Conservation (phyloP, 2,329 filamentous ascomycete genomes). For the Paraphoma sp. region DNA sequence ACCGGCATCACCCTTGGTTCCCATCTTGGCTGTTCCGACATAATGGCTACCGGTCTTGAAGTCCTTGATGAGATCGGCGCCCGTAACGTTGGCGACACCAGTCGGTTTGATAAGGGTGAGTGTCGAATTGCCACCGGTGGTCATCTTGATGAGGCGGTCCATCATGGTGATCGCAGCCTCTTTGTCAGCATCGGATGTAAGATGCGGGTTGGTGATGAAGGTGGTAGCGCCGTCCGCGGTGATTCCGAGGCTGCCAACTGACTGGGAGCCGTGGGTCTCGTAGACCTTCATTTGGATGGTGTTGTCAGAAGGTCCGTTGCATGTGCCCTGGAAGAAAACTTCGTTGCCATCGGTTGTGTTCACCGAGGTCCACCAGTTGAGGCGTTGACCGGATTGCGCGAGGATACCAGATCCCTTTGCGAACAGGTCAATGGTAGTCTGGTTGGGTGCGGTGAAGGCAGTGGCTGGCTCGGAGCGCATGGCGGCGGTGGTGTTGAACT, state of each 20-base stretch:
- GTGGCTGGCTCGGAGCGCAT: conserved; percentile 28
- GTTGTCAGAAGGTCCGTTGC: conserved; percentile 48
- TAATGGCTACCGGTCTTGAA: conserved; percentile 47
- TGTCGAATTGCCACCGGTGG: conserved; percentile 33
- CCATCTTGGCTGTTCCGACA: conserved; percentile 63
- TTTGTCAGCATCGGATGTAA: conserved; percentile 55
- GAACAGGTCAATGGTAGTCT: conserved; percentile 40
- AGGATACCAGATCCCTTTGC: conserved; percentile 50
- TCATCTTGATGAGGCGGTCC: conserved; percentile 52
- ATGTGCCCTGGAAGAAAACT: conserved; percentile 54
- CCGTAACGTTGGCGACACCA: conserved; percentile 51
- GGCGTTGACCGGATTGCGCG: conserved; percentile 55
- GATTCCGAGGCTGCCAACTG: conserved; percentile 62
- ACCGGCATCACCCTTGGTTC: conserved; percentile 47
- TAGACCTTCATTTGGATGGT: conserved; percentile 55
- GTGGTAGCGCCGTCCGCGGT: conserved; percentile 47
- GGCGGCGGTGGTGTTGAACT: conserved; percentile 35
- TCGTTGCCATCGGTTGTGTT: conserved; percentile 50
- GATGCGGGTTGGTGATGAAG: conserved; percentile 58
- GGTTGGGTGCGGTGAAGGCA: conserved; percentile 35
- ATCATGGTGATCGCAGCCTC: conserved; percentile 53
- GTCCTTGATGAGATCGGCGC: conserved; percentile 41
- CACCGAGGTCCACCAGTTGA: conserved; percentile 57
- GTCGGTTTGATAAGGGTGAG: conserved; percentile 42
- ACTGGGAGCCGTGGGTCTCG: conserved; percentile 68